phyloP scores from a whole-genome alignment of 495 filamentous ascomycete genomes.

The Entonaema liquescens region DNA sequence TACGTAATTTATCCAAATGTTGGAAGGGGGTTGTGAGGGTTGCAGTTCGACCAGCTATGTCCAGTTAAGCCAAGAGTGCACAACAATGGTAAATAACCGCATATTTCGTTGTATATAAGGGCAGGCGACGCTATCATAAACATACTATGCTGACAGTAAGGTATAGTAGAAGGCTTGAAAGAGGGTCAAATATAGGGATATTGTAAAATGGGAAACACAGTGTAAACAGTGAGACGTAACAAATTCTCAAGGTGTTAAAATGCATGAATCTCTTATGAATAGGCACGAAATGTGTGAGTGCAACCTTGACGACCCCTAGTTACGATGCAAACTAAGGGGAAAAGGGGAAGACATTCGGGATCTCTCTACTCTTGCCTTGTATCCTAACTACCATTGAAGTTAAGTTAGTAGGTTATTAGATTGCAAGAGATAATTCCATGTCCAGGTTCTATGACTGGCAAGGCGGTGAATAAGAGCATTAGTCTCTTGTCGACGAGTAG shows the following conservation, averaged over 20 bases:
- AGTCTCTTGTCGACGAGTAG: not conserved
- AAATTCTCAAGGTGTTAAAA: not conserved
- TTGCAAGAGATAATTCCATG: slow-evolving; percentile 65
- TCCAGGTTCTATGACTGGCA: not conserved
- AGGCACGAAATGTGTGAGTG: slow-evolving; percentile 11
- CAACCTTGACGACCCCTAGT: slow-evolving; percentile 2
- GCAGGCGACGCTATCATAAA: not conserved
- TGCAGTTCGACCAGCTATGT: not conserved
- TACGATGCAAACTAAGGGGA: not conserved
- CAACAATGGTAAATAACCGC: not conserved
- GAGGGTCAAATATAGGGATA: not conserved
- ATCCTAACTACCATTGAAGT: slow-evolving; percentile 66
- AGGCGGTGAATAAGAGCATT: not conserved
- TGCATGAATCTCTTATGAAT: not conserved
- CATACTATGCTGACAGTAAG: not conserved
- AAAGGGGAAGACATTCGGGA: slow-evolving; percentile 13
- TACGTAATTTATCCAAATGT: not conserved
- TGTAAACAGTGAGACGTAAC: not conserved
- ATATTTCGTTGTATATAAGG: not conserved
- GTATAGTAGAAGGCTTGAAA: not conserved
- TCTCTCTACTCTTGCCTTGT: slow-evolving; percentile 77
- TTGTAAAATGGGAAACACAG: not conserved
- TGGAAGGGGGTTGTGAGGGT: not conserved
- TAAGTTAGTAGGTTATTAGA: slow-evolving; percentile 74
- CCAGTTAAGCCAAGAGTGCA: not conserved